These are phyloP conservation scores for Golubevia sp. DNA, from an alignment of 1,284 basidiomycete species.

Conservation along the genomic window DNA sequence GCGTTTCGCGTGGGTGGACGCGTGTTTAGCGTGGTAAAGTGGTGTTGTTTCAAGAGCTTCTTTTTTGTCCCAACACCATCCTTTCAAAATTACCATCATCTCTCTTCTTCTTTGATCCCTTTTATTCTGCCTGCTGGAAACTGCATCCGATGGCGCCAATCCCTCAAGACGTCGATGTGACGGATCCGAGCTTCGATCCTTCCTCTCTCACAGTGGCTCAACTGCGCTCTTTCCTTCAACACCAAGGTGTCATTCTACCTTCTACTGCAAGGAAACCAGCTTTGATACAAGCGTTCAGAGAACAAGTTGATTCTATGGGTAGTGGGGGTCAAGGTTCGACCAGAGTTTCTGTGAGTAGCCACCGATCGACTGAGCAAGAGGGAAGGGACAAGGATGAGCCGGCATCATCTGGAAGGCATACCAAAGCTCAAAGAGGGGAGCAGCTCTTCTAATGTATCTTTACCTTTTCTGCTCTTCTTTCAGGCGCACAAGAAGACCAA, in stretches of 20 bases:
- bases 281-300: slow-evolving; percentile 33
- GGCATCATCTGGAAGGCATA: slow-evolving; percentile 9
- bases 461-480: slow-evolving; percentile 28
- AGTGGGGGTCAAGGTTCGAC: slow-evolving; percentile 70
- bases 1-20: too few relatives aligned
- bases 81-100: too few relatives aligned
- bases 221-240: slow-evolving; percentile 28
- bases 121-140: too few relatives aligned
- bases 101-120: too few relatives aligned
- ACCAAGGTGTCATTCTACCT: slow-evolving; percentile 23
- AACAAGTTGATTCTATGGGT: slow-evolving; percentile 54
- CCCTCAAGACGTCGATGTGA: not conserved
- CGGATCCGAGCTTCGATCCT: slow-evolving; percentile 31
- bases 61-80: too few relatives aligned
- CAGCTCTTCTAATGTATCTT: slow-evolving; percentile 26
- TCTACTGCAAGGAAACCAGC: slow-evolving; percentile 31
- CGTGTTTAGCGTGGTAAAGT: too few relatives aligned
- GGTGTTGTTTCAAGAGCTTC: too few relatives aligned
- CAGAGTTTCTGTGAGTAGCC: slow-evolving; percentile 72
- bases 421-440: slow-evolving; percentile 55
- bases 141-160: not conserved
- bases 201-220: slow-evolving; percentile 29
- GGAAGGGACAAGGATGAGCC: slow-evolving; percentile 1
- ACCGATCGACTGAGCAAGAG: slow-evolving; percentile 65
- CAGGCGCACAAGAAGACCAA: too few relatives aligned